phyloP scores from a whole-genome alignment of 1,139 yeast genomes.

The Petasospora fabianii region DNA sequence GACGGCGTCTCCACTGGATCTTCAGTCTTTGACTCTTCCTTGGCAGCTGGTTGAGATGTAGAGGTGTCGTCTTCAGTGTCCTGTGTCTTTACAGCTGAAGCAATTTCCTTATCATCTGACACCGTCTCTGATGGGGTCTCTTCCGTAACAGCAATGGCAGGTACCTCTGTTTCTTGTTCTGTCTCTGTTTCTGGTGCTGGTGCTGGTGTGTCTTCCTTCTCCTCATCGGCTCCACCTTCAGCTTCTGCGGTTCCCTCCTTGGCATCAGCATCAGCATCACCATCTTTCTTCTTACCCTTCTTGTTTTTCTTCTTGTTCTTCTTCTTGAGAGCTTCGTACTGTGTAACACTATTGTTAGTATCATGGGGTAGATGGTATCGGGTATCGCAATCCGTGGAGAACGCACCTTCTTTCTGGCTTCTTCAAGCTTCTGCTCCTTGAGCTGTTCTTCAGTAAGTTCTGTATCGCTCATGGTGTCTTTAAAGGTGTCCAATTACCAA shows the following conservation, averaged over 20 bases:
- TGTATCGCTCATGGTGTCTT: conserved; percentile 10
- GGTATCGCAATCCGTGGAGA: too few relatives aligned
- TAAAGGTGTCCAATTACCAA: too few relatives aligned
- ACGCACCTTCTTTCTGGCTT: conserved; percentile 55
- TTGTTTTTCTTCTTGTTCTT: conserved; percentile 47
- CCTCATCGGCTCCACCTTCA: conserved; percentile 8
- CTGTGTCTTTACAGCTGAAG: too few relatives aligned
- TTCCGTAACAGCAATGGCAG: conserved; percentile 7
- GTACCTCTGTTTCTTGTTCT: conserved; percentile 1
- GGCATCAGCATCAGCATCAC: conserved; percentile 25
- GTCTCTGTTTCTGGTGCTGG: conserved; percentile 2
- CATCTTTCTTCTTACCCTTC: conserved; percentile 29
- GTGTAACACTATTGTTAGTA: conserved; percentile 4
- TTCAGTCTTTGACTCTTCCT: too few relatives aligned
- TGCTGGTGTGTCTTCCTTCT: conserved; percentile 6
- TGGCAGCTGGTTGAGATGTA: too few relatives aligned
- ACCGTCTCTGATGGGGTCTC: too few relatives aligned
- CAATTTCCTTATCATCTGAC: too few relatives aligned
- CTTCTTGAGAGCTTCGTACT: conserved; percentile 60
- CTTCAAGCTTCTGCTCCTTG: conserved; percentile 58
- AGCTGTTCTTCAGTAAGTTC: conserved; percentile 29
- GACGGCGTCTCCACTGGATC: not conserved
- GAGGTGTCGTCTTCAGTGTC: too few relatives aligned
- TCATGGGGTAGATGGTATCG: too few relatives aligned
- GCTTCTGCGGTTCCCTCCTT: conserved; percentile 17